Evolutionary conservation across 176 grass and related monocot genomes (phyloP).

Genomic region (Stipa capillata): DNA sequence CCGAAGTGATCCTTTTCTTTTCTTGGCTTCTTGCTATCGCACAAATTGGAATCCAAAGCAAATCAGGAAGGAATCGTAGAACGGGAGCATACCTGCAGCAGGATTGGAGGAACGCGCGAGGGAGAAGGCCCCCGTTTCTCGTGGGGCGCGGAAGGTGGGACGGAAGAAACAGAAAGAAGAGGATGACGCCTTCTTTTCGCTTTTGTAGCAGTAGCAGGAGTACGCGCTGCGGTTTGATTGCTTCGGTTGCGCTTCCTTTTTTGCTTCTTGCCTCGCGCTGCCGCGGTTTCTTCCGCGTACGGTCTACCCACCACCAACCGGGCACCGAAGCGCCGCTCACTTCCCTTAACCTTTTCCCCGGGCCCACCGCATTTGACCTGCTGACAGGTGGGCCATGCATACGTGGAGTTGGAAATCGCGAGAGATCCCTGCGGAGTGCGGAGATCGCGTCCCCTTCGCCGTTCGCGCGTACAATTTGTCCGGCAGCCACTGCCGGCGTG

Average conservation of each 20-base stretch:
- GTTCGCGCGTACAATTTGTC: too few relatives aligned
- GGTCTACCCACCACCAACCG: neutral
- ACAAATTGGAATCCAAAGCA: neutral
- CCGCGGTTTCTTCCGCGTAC: conserved; percentile 32
- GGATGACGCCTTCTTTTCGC: neutral
- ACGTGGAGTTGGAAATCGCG: too few relatives aligned
- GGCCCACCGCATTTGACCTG: neutral
- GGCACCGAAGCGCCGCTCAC: neutral
- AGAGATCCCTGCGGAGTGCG: too few relatives aligned
- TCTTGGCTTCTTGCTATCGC: neutral
- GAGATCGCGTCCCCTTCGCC: too few relatives aligned
- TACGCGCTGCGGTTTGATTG: neutral
- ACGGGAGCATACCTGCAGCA: neutral
- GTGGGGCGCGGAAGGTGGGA: neutral
- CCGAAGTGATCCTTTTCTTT: neutral
- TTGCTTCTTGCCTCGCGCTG: neutral
- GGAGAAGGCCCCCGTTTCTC: neutral
- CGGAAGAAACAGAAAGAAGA: neutral
- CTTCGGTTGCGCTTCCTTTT: neutral
- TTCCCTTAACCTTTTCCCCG: neutral
- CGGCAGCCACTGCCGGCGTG: too few relatives aligned
- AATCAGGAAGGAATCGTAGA: neutral
- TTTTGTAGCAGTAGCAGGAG: neutral
- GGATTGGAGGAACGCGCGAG: neutral
- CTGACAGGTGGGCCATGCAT: neutral